Conservation (phyloP, 2,329 filamentous ascomycete species). For the Epichloe brachyelytri region DNA sequence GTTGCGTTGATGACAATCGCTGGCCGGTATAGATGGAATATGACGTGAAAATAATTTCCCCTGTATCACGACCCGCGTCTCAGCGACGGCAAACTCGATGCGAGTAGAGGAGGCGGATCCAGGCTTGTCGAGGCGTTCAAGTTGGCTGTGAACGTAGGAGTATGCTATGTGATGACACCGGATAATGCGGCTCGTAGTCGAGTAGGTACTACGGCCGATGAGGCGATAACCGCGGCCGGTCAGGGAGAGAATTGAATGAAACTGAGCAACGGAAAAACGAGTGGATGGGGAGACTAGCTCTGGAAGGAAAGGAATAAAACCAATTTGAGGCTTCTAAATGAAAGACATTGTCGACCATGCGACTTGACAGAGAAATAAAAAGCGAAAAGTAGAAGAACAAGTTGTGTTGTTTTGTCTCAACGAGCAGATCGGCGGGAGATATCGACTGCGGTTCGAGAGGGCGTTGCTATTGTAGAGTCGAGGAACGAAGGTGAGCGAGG, state of each 20-base stretch:
- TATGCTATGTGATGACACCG: background rate
- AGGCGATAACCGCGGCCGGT: background rate
- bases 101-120: background rate
- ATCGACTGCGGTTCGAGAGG: slow-evolving; percentile 8
- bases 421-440: background rate
- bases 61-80: background rate
- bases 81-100: background rate
- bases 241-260: background rate
- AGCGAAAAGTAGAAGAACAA: slow-evolving; percentile 2
- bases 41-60: background rate
- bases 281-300: slow-evolving; percentile 12
- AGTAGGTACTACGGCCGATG: background rate
- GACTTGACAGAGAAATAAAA: slow-evolving; percentile 8
- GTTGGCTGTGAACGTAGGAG: background rate
- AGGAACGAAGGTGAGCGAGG: background rate
- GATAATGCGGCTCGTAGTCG: slow-evolving; percentile 5
- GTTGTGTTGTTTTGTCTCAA: slow-evolving; percentile 6
- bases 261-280: slow-evolving; percentile 11
- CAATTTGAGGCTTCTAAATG: slow-evolving; percentile 14
- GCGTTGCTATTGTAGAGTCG: slow-evolving; percentile 1
- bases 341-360: slow-evolving; percentile 23
- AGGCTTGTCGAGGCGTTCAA: background rate
- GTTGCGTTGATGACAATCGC: slow-evolving; percentile 1
- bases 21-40: background rate
- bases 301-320: slow-evolving; percentile 5